phyloP scores from a whole-genome alignment of 208 protist genomes.

The Acanthamoeba castellanii region DNA sequence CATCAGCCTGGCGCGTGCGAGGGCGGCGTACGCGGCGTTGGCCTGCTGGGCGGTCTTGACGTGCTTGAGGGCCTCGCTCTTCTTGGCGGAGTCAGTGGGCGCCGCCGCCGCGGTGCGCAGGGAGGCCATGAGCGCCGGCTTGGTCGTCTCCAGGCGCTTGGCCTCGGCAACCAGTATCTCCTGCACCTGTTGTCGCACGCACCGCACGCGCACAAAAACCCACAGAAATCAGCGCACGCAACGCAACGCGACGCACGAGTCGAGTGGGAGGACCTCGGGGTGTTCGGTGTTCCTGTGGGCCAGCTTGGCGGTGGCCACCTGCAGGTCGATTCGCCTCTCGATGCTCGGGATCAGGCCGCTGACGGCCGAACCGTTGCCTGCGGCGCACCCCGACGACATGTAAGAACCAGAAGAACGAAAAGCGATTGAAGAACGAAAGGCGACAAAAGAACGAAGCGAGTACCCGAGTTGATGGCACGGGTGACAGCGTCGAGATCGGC shows the following conservation, averaged over 20 bases:
- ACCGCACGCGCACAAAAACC: not conserved
- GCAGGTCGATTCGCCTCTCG: conserved; percentile 48
- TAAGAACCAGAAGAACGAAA: not conserved
- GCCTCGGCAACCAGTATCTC: conserved; percentile 4
- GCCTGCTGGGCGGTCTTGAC: not conserved
- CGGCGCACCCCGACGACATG: not conserved
- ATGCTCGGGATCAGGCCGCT: not conserved
- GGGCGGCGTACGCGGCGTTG: not conserved
- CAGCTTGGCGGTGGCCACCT: not conserved
- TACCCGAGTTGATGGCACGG: conserved; percentile 2
- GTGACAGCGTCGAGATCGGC: not conserved
- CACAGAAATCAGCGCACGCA: not conserved
- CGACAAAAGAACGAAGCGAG: not conserved
- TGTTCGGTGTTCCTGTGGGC: conserved; percentile 48
- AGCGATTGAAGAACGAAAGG: not conserved
- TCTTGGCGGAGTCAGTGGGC: not conserved
- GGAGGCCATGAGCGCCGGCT: not conserved
- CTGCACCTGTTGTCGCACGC: not conserved
- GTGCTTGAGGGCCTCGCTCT: not conserved
- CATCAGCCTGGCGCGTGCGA: not conserved
- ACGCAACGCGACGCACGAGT: not conserved
- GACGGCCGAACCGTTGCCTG: not conserved
- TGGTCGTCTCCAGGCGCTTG: not conserved
- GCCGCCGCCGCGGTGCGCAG: not conserved
- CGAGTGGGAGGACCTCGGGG: not conserved